phyloP scores from a whole-genome alignment of 805 yeast genomes.

The Tetrapisispora namnaoensis region DNA sequence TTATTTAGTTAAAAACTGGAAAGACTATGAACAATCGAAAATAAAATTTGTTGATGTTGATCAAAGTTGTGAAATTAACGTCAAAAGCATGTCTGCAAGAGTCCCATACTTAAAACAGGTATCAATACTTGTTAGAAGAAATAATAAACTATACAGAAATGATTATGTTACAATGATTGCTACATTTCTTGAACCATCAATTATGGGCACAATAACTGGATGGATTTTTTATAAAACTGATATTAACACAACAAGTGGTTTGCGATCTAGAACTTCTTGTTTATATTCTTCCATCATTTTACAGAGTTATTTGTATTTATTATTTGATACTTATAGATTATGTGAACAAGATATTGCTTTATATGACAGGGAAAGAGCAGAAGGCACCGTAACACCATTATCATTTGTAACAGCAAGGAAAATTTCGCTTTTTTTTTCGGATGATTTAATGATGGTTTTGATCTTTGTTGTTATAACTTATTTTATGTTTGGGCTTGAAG shows the following conservation, averaged over 20 bases:
- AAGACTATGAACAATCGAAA: slow-evolving; percentile 6
- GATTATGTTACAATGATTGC: slow-evolving; percentile 42
- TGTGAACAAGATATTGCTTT: slow-evolving; percentile 45
- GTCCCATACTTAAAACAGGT: slow-evolving; percentile 38
- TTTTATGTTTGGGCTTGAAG: slow-evolving; percentile 67
- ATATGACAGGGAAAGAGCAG: slow-evolving; percentile 60
- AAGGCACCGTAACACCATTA: slow-evolving; percentile 51
- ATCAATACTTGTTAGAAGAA: slow-evolving; percentile 36
- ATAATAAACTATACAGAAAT: slow-evolving; percentile 37
- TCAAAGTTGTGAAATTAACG: slow-evolving; percentile 17
- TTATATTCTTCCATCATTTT: slow-evolving; percentile 44
- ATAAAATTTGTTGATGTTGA: slow-evolving; percentile 2
- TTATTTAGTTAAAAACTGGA: slow-evolving; percentile 33
- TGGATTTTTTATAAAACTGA: slow-evolving; percentile 65
- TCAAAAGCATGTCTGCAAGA: slow-evolving; percentile 19
- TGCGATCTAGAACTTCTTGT: slow-evolving; percentile 47
- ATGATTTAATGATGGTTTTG: slow-evolving; percentile 56
- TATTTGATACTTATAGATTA: slow-evolving; percentile 51
- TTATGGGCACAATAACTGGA: slow-evolving; percentile 56
- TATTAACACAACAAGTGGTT: slow-evolving; percentile 37
- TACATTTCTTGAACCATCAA: slow-evolving; percentile 36
- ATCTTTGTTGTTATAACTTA: slow-evolving; percentile 53
- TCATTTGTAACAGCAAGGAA: slow-evolving; percentile 64
- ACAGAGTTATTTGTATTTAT: slow-evolving; percentile 44
- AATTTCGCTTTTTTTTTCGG: slow-evolving; percentile 53